Evolutionary conservation across 352 stramenopile genomes (phyloP).

Genomic region (Saprolegnia diclina): DNA sequence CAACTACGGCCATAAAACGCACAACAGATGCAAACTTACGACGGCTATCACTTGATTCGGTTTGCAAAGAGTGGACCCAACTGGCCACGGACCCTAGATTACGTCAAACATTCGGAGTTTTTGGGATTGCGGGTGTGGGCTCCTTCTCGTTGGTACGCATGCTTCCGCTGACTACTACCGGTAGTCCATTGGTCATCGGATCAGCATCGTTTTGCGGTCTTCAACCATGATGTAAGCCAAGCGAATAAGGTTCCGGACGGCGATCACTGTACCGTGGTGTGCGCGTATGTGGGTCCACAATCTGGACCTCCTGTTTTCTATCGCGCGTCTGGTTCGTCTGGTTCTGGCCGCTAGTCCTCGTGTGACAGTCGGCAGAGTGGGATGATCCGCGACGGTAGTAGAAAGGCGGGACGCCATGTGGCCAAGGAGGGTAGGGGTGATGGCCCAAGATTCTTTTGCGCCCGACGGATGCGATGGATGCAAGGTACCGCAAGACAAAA

Average conservation of each 20-base stretch:
- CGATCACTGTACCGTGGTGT: neutral
- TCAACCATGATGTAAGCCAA: neutral
- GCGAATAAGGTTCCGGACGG: neutral
- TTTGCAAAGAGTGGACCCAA: neutral
- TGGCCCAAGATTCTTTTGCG: neutral
- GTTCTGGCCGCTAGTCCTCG: neutral
- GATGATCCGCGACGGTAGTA: slow-evolving; percentile 1
- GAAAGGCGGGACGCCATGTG: neutral
- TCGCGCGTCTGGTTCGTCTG: neutral
- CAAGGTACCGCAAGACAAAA: no score
- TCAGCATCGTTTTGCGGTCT: neutral
- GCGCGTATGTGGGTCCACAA: neutral
- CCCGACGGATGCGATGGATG: no score
- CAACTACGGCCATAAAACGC: neutral
- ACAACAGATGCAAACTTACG: neutral
- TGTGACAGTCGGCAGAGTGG: neutral
- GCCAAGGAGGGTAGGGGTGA: neutral
- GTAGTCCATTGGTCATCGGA: no score
- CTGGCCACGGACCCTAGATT: neutral
- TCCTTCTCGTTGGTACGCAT: no score
- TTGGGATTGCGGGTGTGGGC: no score
- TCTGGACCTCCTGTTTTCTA: neutral
- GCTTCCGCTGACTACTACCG: no score
- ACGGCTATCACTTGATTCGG: neutral
- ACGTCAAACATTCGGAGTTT: neutral